Base-by-base conservation (phyloP, 768 basidiomycete genomes). In the Pisolithus microcarpus region DNA sequence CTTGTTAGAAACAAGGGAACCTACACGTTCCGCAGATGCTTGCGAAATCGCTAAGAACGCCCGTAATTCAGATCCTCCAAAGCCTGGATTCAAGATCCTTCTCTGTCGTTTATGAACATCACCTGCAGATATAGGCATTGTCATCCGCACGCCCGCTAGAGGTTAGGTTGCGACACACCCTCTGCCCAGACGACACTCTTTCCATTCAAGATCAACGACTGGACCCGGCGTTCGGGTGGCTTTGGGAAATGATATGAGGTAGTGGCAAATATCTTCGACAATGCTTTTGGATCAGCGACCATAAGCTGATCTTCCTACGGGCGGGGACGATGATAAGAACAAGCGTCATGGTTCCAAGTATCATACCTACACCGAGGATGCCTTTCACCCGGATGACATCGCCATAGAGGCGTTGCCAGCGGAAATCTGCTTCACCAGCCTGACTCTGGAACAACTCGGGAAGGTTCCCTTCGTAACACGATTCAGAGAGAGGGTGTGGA, bases 11-110 rank as follows among this genome's bases (percentile, higher is more conserved):
- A 10, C 2, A 6, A 16, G 5, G 24, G 26, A 10, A 18, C 58
- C 28, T 40, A 69, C 67, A 23, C 59, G 53, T 48, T 60, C 59
- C 0, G 59, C 68, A 8, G 58, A 73, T 50, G 66, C 68, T 37
- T 64, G 69, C 64, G 81, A 81, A 43, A 80, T 65, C 23, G 71
- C 65, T 7, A 80, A 67, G 52, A 77, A 79, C 0, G 78, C 70
- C 50, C 72, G 79, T 26, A 73, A 70, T 53, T 80, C 77, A 1
- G 73, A 72, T 8, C 62, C 70, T 48, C 79, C 78, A 52, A 82
- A 81, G 3, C 76, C 79, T 3, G 78, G 79, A 45, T 77, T 67
- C 70, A 81, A 74, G 21, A 78, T 69, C 54, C 70, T 79, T 51
- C 77, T 65, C 47, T 81, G 79, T 40, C 81, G 71, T 58, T 67